Evolutionary conservation across 2,329 filamentous ascomycete genomes (phyloP).

Genomic region (Cladosporium sp.): DNA sequence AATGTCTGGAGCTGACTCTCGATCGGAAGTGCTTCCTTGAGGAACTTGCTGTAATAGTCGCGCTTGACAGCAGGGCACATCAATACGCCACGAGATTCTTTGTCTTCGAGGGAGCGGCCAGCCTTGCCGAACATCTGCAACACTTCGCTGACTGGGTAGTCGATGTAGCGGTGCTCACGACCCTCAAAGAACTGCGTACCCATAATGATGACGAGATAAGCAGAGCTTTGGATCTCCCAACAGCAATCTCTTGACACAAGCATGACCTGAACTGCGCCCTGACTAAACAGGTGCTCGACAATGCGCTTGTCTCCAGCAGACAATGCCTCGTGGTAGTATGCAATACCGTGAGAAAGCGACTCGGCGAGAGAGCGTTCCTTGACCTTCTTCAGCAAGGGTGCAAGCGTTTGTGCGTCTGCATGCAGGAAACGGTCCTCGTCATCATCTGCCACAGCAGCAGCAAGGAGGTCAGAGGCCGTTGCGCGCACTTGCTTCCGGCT

Average conservation of each 20-base stretch:
- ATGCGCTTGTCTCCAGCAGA: conserved; percentile 86
- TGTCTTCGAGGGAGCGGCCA: conserved; percentile 71
- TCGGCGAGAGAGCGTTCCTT: conserved; percentile 84
- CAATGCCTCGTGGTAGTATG: conserved; percentile 94
- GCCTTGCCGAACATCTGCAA: conserved; percentile 98
- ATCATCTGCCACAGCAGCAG: conserved; percentile 82
- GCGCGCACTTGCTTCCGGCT: conserved; percentile 87
- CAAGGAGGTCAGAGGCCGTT: conserved; percentile 79
- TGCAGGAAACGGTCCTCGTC: conserved; percentile 93
- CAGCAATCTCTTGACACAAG: conserved; percentile 82
- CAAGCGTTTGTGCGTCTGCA: conserved; percentile 74
- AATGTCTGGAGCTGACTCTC: conserved; percentile 91
- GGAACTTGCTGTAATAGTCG: conserved; percentile 98
- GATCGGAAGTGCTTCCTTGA: conserved; percentile 91
- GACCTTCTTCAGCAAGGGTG: conserved; percentile 73
- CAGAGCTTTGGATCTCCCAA: conserved; percentile 86
- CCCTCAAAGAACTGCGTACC: conserved; percentile 97
- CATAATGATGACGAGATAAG: conserved; percentile 93
- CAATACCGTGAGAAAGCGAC: conserved; percentile 86
- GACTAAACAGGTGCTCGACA: conserved; percentile 83
- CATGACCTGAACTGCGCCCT: conserved; percentile 84
- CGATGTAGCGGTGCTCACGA: conserved; percentile 91
- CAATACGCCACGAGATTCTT: conserved; percentile 80
- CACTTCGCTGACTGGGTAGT: conserved; percentile 90
- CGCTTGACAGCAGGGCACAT: conserved; percentile 94